These are phyloP conservation scores for Zymoseptoria brevis DNA, from an alignment of 2,329 filamentous ascomycete species.

Conservation along the genomic window DNA sequence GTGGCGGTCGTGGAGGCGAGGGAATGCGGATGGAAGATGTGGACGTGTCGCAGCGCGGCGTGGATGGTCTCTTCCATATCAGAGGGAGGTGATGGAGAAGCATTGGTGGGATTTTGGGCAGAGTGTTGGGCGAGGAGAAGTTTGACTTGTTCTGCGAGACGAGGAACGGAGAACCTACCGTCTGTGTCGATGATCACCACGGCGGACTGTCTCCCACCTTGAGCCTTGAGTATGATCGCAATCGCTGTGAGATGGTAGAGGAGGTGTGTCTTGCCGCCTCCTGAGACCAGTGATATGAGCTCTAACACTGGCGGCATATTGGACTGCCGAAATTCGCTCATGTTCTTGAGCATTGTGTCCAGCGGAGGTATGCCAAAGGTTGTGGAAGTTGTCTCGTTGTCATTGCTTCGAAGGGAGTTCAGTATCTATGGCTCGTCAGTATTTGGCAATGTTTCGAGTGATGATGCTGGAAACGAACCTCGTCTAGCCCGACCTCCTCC, in stretches of 20 bases:
- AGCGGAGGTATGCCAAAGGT: slow-evolving; percentile 40
- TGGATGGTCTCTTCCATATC: slow-evolving; percentile 25
- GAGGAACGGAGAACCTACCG: slow-evolving; percentile 44
- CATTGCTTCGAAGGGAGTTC: slow-evolving; percentile 29
- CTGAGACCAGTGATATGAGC: slow-evolving; percentile 44
- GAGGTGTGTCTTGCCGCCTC: slow-evolving; percentile 51
- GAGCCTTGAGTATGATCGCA: slow-evolving; percentile 42
- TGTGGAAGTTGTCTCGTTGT: slow-evolving; percentile 6
- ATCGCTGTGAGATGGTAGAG: slow-evolving; percentile 49
- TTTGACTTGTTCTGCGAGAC: slow-evolving; percentile 34
- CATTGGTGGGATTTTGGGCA: neutral
- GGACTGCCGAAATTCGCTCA: slow-evolving; percentile 6
- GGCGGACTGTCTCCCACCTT: slow-evolving; percentile 42
- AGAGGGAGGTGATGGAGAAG: neutral
- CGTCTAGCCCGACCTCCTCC: slow-evolving; percentile 41
- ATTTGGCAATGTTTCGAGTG: neutral
- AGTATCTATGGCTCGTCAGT: slow-evolving; percentile 32
- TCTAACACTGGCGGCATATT: slow-evolving; percentile 41
- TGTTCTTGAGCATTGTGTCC: slow-evolving; percentile 32
- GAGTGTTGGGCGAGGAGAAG: neutral
- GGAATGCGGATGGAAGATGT: slow-evolving; percentile 50
- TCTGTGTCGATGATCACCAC: slow-evolving; percentile 52
- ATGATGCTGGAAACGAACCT: slow-evolving; percentile 35
- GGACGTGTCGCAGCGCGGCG: slow-evolving; percentile 46
- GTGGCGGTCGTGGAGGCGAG: slow-evolving; percentile 44